Conservation (phyloP, 2,329 filamentous ascomycete species). For the Ceratocystiopsis brevicomis region DNA sequence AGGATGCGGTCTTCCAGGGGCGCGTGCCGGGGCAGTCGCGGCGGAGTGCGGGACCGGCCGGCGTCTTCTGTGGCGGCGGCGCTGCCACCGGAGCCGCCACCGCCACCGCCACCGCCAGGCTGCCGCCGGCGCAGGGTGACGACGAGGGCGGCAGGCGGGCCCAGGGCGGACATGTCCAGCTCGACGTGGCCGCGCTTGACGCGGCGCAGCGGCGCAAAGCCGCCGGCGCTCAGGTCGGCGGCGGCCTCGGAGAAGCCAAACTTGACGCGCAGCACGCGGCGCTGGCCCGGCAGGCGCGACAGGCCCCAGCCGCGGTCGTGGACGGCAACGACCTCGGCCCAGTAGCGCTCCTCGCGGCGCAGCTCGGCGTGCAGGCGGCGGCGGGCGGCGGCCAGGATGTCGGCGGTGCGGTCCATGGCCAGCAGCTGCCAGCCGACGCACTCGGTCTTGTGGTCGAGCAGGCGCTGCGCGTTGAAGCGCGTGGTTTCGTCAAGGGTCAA, state of each 20-base stretch:
- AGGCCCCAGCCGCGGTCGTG: slow-evolving; percentile 76
- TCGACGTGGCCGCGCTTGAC: slow-evolving; percentile 55
- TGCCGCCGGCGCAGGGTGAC: slow-evolving; percentile 1
- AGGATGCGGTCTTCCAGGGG: slow-evolving; percentile 50
- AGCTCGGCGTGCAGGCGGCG: slow-evolving; percentile 59
- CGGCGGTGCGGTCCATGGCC: slow-evolving; percentile 54
- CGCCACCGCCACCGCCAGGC: neutral
- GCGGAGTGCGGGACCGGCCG: slow-evolving; percentile 35
- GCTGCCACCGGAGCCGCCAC: neutral
- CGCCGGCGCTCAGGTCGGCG: slow-evolving; percentile 43
- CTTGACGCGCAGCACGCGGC: slow-evolving; percentile 60
- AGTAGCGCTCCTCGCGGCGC: slow-evolving; percentile 65
- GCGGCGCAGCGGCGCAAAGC: slow-evolving; percentile 63
- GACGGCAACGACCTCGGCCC: slow-evolving; percentile 67
- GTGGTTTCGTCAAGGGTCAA: slow-evolving; percentile 17
- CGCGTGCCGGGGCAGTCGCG: slow-evolving; percentile 34
- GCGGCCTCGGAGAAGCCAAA: slow-evolving; percentile 72
- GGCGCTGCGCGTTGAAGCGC: slow-evolving; percentile 15
- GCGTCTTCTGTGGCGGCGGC: slow-evolving; percentile 27
- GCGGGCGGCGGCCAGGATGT: slow-evolving; percentile 54
- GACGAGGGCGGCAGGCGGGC: slow-evolving; percentile 18
- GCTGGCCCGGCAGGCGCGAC: slow-evolving; percentile 54
- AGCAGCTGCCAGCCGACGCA: slow-evolving; percentile 60
- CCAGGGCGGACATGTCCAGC: slow-evolving; percentile 44
- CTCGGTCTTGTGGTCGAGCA: slow-evolving; percentile 36